Percentiles rank a stretch among this genome's conserved stretches.
Evolutionary conservation across 2,329 filamentous ascomycete genomes (phyloP).

Genomic region (Davidsoniella eucalypti): DNA sequence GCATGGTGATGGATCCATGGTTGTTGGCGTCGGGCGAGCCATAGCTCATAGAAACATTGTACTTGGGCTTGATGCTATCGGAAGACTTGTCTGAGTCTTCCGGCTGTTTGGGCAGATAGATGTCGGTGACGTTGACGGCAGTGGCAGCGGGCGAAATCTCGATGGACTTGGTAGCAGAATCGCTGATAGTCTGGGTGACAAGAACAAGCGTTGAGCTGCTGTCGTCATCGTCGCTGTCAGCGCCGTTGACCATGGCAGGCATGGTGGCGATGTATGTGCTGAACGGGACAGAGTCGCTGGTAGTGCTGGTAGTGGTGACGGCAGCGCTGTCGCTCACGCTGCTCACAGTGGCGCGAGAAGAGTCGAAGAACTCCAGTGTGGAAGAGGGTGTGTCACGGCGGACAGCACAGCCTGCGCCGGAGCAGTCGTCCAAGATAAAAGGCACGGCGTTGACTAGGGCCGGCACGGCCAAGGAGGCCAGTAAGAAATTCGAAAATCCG

Average conservation of each 20-base stretch:
- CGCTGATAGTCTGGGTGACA: too few species aligned
- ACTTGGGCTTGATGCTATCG: not conserved
- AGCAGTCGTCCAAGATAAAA: not conserved
- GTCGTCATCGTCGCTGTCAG: too few species aligned
- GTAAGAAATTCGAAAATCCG: constrained; percentile 1
- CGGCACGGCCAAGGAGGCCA: constrained; percentile 10
- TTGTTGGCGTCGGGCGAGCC: constrained; percentile 13
- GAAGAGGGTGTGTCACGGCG: not conserved
- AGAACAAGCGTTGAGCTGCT: not conserved
- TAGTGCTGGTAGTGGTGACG: not conserved
- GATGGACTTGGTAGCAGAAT: not conserved
- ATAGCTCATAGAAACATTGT: constrained; percentile 9
- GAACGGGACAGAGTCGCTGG: not conserved
- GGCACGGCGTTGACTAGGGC: constrained; percentile 4
- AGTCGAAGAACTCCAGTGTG: not conserved
- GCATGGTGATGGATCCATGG: constrained; percentile 16
- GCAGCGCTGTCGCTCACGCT: not conserved
- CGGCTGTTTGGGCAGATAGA: constrained; percentile 14
- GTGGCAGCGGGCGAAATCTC: not conserved
- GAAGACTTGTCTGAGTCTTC: constrained; percentile 14
- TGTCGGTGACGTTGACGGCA: constrained; percentile 11
- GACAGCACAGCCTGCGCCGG: not conserved
- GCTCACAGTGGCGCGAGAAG: not conserved
- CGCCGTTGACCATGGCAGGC: too few species aligned
- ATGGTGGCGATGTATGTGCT: too few species aligned